These are phyloP conservation scores for Cadophora gregata DNA, from an alignment of 2,329 filamentous ascomycete genomes.

Conservation along the genomic window DNA sequence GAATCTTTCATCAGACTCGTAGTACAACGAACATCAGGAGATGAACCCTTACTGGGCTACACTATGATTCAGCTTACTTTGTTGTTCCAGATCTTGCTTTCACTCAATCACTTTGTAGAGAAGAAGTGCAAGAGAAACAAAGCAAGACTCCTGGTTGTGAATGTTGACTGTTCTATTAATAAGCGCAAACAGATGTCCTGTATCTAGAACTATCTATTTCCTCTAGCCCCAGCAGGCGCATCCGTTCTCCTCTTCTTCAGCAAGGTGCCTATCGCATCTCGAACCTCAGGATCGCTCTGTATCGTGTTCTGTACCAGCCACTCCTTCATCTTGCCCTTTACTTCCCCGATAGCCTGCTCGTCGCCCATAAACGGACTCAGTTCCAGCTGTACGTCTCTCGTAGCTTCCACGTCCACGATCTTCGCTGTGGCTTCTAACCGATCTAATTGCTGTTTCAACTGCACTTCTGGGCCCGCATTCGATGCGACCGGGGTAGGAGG, in stretches of 20 bases:
- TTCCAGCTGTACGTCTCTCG: constrained; percentile 75
- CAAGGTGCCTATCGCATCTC: constrained; percentile 74
- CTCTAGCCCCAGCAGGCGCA: constrained; percentile 63
- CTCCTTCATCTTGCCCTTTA: constrained; percentile 78
- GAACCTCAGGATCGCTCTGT: constrained; percentile 78
- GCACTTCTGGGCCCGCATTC: constrained; percentile 53
- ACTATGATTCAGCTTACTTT: no score
- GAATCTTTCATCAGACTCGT: no score
- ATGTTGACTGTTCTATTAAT: neutral
- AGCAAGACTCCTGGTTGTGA: neutral
- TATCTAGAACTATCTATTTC: constrained; percentile 42
- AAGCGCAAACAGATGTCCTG: neutral
- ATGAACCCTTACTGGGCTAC: no score
- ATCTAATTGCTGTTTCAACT: constrained; percentile 66
- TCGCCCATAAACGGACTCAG: constrained; percentile 83
- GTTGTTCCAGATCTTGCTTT: no score
- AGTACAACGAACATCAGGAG: no score
- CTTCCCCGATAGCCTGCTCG: constrained; percentile 62
- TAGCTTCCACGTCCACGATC: constrained; percentile 71
- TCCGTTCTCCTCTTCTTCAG: constrained; percentile 67
- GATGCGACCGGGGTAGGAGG: constrained; percentile 40
- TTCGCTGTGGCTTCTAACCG: constrained; percentile 66
- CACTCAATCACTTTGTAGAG: no score
- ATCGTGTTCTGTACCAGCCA: constrained; percentile 90
- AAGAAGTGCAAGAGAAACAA: neutral